These are phyloP conservation scores for Plasmodium reichenowi DNA, from an alignment of 169 alveolate genomes.

Conservation along the genomic window DNA sequence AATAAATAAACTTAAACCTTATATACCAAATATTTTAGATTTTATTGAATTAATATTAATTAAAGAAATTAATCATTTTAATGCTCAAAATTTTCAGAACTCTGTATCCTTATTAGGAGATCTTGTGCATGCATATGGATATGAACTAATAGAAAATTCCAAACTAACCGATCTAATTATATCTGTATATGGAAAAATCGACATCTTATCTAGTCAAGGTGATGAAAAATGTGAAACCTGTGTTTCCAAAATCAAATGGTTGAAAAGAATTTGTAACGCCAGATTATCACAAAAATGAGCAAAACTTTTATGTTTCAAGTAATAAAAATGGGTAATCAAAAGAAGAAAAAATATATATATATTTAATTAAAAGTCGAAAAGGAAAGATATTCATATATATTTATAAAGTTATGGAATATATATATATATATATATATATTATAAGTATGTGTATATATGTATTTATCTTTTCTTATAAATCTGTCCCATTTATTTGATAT, in stretches of 20 bases:
- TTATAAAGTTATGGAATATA: too few species aligned
- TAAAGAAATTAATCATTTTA: constrained; percentile 75
- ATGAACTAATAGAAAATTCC: constrained; percentile 72
- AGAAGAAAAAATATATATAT: not conserved
- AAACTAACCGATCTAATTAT: constrained; percentile 70
- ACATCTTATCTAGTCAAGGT: constrained; percentile 71
- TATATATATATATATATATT: too few species aligned
- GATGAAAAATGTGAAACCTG: constrained; percentile 77
- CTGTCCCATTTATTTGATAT: too few species aligned
- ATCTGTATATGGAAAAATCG: constrained; percentile 76
- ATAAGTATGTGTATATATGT: too few species aligned
- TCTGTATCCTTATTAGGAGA: constrained; percentile 76
- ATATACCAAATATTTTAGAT: constrained; percentile 88
- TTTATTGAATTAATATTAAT: constrained; percentile 86
- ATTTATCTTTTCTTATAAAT: too few species aligned
- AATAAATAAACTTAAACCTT: constrained; percentile 83
- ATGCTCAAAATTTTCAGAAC: constrained; percentile 75
- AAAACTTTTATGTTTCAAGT: not conserved
- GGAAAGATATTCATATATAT: not conserved
- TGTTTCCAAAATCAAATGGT: constrained; percentile 76
- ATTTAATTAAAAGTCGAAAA: not conserved
- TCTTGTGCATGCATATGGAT: constrained; percentile 74
- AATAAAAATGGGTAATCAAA: too few species aligned
- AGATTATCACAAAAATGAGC: constrained; percentile 50
- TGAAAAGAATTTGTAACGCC: constrained; percentile 72